Evolutionary conservation across 192 early-diverging fungal genomes (phyloP), one percentile per base, ranked within the genome.

Genomic region (Chytriomyces sp.): DNA sequence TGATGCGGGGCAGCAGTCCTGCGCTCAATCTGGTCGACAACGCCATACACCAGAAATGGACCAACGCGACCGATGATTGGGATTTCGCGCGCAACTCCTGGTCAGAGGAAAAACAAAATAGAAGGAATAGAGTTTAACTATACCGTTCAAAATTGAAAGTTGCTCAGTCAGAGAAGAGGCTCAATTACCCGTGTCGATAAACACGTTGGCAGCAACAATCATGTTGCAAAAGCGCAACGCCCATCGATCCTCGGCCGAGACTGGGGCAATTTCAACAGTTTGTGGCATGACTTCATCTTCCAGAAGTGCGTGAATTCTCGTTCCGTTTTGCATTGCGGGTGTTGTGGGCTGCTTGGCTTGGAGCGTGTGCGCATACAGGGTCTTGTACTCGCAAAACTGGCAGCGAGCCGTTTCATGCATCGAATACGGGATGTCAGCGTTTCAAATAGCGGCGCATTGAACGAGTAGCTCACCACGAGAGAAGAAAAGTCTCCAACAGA

Each of bases 1-100:
- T 35, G 35, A 35, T 35, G 26, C 47, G 65, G 65, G 23, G 47
- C 47, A 9, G n/a, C 5, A 13, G 8, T n/a, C 7, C 44, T 9
- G 65, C 68, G 68, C n/a, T 69, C 49, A 57, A 69, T 53, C 26
- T 69, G 68, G 50, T 69, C 68, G 53, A 69, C 28, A 50, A 69
- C n/a, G 0, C 68, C 68, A 45, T 53, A 69, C 1, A 53, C 26
- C 49, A 69, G 49, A 47, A 69, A 69, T 20, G 68, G 68, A 7
- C 68, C 68, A 69, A 69, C 28, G 7, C 68, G 47, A 23, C 68
- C 68, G 24, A 69, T n/a, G 26, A 69, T 45, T 7, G 68, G 68
- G 7, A 69, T 53, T 43, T 69, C 68, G 68, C 68, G 68, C 9
- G 68, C 68, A 69, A 53, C 53, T 23, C 68, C 66, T 67, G 44